phyloP scores from a whole-genome alignment of 2,329 filamentous ascomycete genomes.

The Epichloe uncinata region DNA sequence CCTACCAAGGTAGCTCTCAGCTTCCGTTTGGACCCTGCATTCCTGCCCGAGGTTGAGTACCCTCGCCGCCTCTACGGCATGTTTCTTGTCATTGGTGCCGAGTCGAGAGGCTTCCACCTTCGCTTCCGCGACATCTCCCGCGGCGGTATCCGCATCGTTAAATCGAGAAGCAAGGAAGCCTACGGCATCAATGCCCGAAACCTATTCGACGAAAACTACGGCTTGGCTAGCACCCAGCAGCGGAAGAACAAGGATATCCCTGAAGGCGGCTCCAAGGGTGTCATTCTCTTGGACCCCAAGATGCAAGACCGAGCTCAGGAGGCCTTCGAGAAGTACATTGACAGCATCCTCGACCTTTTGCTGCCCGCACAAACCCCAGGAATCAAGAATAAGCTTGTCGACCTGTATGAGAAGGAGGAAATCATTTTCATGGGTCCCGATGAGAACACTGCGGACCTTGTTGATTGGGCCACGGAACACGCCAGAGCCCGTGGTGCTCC shows the following conservation, averaged over 20 bases:
- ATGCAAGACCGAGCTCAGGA: conserved; percentile 88
- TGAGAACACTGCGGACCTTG: conserved; percentile 94
- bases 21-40: conserved; percentile 82
- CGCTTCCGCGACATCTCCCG: conserved; percentile 95
- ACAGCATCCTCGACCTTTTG: conserved; percentile 91
- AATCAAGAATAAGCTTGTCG: conserved; percentile 98
- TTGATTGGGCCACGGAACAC: conserved; percentile 98
- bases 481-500: conserved; percentile 75
- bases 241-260: conserved; percentile 99
- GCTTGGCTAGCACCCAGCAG: conserved; percentile 94
- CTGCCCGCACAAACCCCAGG: conserved; percentile 81
- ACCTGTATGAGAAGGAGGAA: conserved; percentile 87
- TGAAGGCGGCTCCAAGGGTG: conserved; percentile 94
- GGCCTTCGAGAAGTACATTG: conserved; percentile 98
- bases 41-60: conserved; percentile 86
- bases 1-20: conserved; percentile 96
- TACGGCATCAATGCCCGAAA: conserved; percentile 94
- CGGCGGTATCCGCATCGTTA: conserved; percentile 96
- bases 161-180: conserved; percentile 90
- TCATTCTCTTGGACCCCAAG: conserved; percentile 83
- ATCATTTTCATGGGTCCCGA: conserved; percentile 98
- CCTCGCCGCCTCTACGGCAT: conserved; percentile 90
- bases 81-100: conserved; percentile 96
- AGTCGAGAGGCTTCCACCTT: conserved; percentile 93
- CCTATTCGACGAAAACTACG: conserved; percentile 98